Base-by-base conservation (phyloP, 768 basidiomycete genomes). In the Kwoniella mangroviensis region DNA sequence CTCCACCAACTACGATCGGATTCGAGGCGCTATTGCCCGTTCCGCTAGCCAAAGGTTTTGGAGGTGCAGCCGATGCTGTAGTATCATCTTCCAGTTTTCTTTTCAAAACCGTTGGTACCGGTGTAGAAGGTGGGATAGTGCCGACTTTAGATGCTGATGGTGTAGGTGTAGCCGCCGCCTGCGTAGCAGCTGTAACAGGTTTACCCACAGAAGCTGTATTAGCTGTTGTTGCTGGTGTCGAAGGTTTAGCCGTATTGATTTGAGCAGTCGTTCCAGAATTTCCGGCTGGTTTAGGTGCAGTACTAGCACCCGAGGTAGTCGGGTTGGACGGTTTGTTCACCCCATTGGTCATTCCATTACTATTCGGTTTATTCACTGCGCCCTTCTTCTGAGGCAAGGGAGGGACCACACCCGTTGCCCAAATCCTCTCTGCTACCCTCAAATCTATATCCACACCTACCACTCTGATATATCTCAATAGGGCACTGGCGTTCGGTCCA, bases 371-470 rank as follows among this genome's bases (percentile, higher is more conserved):
- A 17, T 26, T 60, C 26, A 17, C 69, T 28, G 43, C 68, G 13
- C 17, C 62, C 41, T 65, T 67, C 40, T 71, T 70, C 11, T 63
- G 63, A 34, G 64, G 73, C 15, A 77, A 28, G n/a, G 73, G 72
- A 10, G 79, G 79, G 2, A 78, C 68, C 7, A 79, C 59, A 12
- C 79, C 79, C 2, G 79, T 80, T 34, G 73, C 73, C 79, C 79
- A 80, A 6, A 80, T 77, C 28, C 72, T 58, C 40, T 77, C 79
- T 10, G 79, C 79, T 1, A 75, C 74, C 53, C 65, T 55, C 1
- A 80, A 24, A 60, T 80, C 79, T n/a, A 80, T 75, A 28, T 75
- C 75, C 12, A 73, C 71, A 7, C 79, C 79, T 4, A 80, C 79
- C 5, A 74, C 72, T 40, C 73, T 71, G 67, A 80, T 78, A 58